A percentile compares a stretch with the other conserved stretches of the same genome.
Conservation (phyloP, 1,284 basidiomycete species). For the Boletellus dicymbophilus region DNA sequence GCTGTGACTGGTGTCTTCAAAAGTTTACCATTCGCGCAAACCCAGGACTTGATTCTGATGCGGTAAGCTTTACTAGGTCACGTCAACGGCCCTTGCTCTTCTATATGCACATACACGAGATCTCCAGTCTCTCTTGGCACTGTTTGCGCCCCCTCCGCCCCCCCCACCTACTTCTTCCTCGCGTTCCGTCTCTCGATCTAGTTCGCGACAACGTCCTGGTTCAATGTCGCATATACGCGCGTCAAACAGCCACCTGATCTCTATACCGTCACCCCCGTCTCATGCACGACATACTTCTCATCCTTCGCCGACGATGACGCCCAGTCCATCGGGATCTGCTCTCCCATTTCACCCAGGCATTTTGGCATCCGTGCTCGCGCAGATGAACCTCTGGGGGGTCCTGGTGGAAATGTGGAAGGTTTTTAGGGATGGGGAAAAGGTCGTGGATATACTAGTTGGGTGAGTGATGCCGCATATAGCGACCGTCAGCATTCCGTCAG, state of each 20-base stretch:
- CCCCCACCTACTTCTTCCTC: slow-evolving; percentile 14
- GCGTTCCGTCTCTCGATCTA: slow-evolving; percentile 20
- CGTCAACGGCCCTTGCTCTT: slow-evolving; percentile 34
- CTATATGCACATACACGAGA: slow-evolving; percentile 29
- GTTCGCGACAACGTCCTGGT: slow-evolving; percentile 24
- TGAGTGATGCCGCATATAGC: slow-evolving; percentile 39
- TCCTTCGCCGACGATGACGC: slow-evolving; percentile 2
- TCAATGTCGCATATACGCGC: slow-evolving; percentile 15
- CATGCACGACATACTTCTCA: slow-evolving; percentile 11
- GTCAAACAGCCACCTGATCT: slow-evolving; percentile 4
- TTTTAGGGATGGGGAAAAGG: slow-evolving; percentile 19
- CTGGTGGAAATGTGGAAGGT: slow-evolving; percentile 31
- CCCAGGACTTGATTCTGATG: slow-evolving; percentile 6
- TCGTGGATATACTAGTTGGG: slow-evolving; percentile 57
- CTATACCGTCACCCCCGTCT: slow-evolving; percentile 5
- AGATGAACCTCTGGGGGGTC: slow-evolving; percentile 44
- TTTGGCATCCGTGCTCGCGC: slow-evolving; percentile 82
- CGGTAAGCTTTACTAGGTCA: slow-evolving; percentile 19
- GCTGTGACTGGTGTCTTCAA: background rate
- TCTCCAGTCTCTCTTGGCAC: slow-evolving; percentile 19
- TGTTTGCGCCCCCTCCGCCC: slow-evolving; percentile 13
- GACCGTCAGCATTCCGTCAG: background rate
- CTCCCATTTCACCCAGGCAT: slow-evolving; percentile 44
- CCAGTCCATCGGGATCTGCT: background rate
- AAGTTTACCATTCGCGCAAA: background rate